Percentiles rank a stretch among this genome's conserved stretches.
These are phyloP conservation scores for Termitomyces sp. DNA, from an alignment of 768 basidiomycete genomes.

Conservation along the genomic window DNA sequence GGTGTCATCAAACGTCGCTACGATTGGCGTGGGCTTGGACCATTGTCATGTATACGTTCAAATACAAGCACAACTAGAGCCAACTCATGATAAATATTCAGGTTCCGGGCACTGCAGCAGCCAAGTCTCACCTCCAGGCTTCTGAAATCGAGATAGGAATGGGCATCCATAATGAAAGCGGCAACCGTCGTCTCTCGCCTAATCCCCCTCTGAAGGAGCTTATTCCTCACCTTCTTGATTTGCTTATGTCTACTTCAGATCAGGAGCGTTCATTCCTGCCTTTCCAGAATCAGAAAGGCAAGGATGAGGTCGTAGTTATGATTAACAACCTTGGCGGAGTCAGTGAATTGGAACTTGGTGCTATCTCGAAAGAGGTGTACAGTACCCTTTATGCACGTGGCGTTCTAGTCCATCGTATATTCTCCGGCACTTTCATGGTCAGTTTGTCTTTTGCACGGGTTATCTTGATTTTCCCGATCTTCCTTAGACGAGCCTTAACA, in stretches of 20 bases:
- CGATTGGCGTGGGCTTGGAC: conserved; percentile 82
- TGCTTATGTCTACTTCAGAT: conserved; percentile 69
- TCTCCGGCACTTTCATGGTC: conserved; percentile 87
- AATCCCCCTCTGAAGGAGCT: conserved; percentile 67
- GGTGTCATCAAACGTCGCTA: conserved; percentile 62
- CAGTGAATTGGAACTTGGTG: conserved; percentile 76
- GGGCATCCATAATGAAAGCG: conserved; percentile 91
- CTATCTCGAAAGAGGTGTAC: conserved; percentile 57
- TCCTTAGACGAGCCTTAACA: conserved; percentile 77
- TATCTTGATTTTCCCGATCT: background rate
- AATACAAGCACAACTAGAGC: background rate
- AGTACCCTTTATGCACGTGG: conserved; percentile 48
- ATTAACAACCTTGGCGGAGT: conserved; percentile 88
- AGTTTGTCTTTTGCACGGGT: background rate
- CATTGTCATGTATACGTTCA: conserved; percentile 67
- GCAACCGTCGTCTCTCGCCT: conserved; percentile 60
- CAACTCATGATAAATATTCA: conserved; percentile 17
- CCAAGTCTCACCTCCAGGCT: conserved; percentile 46
- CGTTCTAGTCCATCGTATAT: conserved; percentile 53
- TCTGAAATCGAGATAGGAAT: conserved; percentile 84
- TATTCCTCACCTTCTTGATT: conserved; percentile 60
- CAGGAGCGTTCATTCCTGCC: conserved; percentile 73
- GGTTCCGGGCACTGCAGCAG: conserved; percentile 73
- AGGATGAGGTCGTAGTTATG: conserved; percentile 71
- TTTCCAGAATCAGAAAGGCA: conserved; percentile 41